A percentile compares a stretch with the other conserved stretches of the same genome.
Conservation (phyloP, 768 basidiomycete species). For the Terana coerulea region DNA sequence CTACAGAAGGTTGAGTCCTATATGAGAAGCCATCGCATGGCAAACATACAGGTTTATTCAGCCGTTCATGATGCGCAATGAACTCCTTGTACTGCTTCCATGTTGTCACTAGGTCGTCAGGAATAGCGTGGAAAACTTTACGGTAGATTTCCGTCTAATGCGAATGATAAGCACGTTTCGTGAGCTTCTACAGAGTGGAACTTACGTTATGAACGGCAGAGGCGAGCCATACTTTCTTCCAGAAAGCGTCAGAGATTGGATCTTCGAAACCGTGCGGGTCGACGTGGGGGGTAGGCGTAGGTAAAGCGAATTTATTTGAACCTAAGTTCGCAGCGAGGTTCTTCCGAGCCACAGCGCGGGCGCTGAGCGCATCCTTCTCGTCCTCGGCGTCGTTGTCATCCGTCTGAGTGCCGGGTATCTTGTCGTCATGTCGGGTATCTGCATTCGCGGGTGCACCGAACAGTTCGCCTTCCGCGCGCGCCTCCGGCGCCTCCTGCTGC, state of each 20-base stretch:
- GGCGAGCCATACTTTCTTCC: conserved; percentile 87
- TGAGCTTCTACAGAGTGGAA: too few relatives aligned
- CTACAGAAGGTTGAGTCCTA: conserved; percentile 26
- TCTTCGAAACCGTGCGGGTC: conserved; percentile 82
- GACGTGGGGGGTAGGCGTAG: conserved; percentile 65
- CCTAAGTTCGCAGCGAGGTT: conserved; percentile 49
- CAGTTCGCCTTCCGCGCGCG: conserved; percentile 39
- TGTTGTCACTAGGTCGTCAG: conserved; percentile 88
- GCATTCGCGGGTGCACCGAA: conserved; percentile 57
- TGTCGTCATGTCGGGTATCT: conserved; percentile 38
- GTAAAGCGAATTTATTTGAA: conserved; percentile 57
- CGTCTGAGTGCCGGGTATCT: conserved; percentile 43
- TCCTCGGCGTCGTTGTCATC: conserved; percentile 46
- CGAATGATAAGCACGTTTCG: conserved; percentile 1
- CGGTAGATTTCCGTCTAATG: conserved; percentile 91
- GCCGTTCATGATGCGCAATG: conserved; percentile 65
- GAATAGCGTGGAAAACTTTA: conserved; percentile 90
- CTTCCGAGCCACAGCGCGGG: conserved; percentile 50
- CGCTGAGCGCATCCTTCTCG: conserved; percentile 46
- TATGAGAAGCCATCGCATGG: not conserved
- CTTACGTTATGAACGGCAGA: conserved; percentile 86
- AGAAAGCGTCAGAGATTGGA: conserved; percentile 83
- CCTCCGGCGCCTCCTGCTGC: conserved; percentile 20
- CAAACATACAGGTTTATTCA: conserved; percentile 59
- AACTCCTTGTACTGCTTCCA: conserved; percentile 97